Base-by-base conservation (phyloP, 768 basidiomycete genomes). In the Pleurotus ostreatus region DNA sequence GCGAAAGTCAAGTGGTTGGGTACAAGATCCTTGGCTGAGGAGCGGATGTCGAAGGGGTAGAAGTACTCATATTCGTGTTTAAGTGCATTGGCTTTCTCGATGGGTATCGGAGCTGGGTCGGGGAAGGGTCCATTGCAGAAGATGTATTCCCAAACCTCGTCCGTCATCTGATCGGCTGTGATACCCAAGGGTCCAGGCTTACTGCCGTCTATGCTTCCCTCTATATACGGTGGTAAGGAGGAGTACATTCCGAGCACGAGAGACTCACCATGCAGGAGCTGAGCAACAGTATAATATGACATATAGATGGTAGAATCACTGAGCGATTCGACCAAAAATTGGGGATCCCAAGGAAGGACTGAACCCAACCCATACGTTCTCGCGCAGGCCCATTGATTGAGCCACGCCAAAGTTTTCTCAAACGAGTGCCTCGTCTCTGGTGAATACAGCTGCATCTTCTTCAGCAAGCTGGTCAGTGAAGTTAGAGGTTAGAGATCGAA, bases 311-410 rank as follows among this genome's bases (percentile, higher is more conserved):
- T 98, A 5, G 96, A 98, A 71, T 99, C 97, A 62, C 92, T 95
- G 68, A 98, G 72, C 61, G 92, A 94, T 71, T 99, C 97, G 45
- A 99, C 95, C 67, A 98, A 78, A 81, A 95, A 98, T 52, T 92
- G 85, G 15, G 88, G 89, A 67, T 98, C 97, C 95, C 96, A 99
- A 2, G 97, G 97, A 57, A 99, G 75, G 65, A 89, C 89, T 2
- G 95, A 94, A 16, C 97, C 97, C 63, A 99, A 78, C 55, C 97
- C 97, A 68, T 95, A 98, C 4, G 92, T 93, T 39, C 97, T 83
- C n/a, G 97, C 96, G 70, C 97, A 99, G 2, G 97, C 97, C 97
- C 97, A 99, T 70, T 99, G 83, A 65, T 94, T 94, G 73, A 99
- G 75, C 97, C 97, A 99, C 49, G 83, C 88, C 66, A 99, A 76